These are phyloP conservation scores for Cryptococcus neoformans DNA, from an alignment of 1,284 basidiomycete species.

Conservation along the genomic window DNA sequence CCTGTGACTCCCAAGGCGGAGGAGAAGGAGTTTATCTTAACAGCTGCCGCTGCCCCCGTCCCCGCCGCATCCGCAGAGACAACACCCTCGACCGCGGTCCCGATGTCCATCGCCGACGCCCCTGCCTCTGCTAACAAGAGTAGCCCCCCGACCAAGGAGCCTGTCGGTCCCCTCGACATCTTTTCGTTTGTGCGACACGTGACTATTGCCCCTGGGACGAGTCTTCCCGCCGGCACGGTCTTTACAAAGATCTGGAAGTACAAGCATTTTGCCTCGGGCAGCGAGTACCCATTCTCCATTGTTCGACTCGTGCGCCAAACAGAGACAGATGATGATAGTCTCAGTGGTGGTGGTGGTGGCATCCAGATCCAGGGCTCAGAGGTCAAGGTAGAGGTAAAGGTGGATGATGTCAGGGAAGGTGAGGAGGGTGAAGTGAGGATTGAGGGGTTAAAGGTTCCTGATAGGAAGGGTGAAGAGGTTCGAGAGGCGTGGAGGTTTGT, in stretches of 20 bases:
- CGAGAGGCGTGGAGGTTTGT: slow-evolving; percentile 41
- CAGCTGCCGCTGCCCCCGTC: background rate
- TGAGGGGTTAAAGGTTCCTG: slow-evolving; percentile 35
- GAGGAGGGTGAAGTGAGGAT: slow-evolving; percentile 33
- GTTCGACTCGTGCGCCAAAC: slow-evolving; percentile 32
- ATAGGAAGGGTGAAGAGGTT: slow-evolving; percentile 34
- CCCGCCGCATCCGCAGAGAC: background rate
- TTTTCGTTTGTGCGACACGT: slow-evolving; percentile 43
- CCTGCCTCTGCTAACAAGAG: no score
- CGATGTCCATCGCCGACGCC: background rate
- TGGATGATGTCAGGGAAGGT: slow-evolving; percentile 30
- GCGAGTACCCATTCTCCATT: slow-evolving; percentile 32
- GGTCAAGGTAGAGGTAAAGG: slow-evolving; percentile 10
- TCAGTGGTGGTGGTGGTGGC: background rate
- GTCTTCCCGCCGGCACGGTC: slow-evolving; percentile 33
- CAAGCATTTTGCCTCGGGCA: slow-evolving; percentile 39
- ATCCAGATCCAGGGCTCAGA: slow-evolving; percentile 11
- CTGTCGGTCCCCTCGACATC: slow-evolving; percentile 34
- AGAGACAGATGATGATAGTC: slow-evolving; percentile 10
- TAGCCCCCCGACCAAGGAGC: slow-evolving; percentile 9
- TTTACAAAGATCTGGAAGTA: slow-evolving; percentile 46
- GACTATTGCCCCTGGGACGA: slow-evolving; percentile 33
- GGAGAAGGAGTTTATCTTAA: background rate
- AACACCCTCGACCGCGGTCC: background rate
- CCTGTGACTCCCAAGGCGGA: background rate